Evolutionary conservation across 371 early-diverging fungal genomes (phyloP).

Genomic region (Mucor ambiguus): DNA sequence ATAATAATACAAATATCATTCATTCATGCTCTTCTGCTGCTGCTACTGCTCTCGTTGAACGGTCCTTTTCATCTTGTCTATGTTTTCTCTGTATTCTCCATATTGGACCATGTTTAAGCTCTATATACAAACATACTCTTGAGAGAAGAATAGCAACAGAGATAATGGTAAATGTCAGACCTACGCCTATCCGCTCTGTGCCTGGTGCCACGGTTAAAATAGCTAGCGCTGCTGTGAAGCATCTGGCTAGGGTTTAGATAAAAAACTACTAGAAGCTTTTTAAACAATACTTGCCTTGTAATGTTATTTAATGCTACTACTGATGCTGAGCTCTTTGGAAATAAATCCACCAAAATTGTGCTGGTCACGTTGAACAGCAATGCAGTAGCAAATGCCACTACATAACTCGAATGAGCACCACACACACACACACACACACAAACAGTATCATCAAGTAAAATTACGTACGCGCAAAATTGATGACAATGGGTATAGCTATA

Average conservation of each 20-base stretch:
- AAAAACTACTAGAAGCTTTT: background rate
- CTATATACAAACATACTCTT: constrained; percentile 27
- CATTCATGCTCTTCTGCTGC: background rate
- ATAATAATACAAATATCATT: background rate
- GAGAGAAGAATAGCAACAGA: constrained; percentile 39
- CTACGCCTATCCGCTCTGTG: constrained; percentile 29
- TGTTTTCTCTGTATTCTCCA: constrained; percentile 33
- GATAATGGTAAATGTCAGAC: constrained; percentile 39
- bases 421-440: too few species aligned
- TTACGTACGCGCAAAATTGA: constrained; percentile 39
- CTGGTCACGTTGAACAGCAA: constrained; percentile 35
- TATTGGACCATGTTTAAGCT: constrained; percentile 34
- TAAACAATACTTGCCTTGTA: constrained; percentile 1
- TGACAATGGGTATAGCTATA: constrained; percentile 27
- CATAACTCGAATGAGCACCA: background rate
- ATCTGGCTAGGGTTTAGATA: constrained; percentile 16
- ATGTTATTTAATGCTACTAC: constrained; percentile 46
- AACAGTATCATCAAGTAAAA: background rate
- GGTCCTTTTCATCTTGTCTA: background rate
- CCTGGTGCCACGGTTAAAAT: constrained; percentile 32
- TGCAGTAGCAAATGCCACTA: constrained; percentile 39
- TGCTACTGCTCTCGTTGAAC: background rate
- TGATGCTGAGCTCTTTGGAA: constrained; percentile 44
- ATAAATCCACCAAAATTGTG: constrained; percentile 47
- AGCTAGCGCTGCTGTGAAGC: constrained; percentile 38